These are phyloP conservation scores for Penstemon barbatus DNA, from an alignment of 257 asterid genomes.

Conservation along the genomic window DNA sequence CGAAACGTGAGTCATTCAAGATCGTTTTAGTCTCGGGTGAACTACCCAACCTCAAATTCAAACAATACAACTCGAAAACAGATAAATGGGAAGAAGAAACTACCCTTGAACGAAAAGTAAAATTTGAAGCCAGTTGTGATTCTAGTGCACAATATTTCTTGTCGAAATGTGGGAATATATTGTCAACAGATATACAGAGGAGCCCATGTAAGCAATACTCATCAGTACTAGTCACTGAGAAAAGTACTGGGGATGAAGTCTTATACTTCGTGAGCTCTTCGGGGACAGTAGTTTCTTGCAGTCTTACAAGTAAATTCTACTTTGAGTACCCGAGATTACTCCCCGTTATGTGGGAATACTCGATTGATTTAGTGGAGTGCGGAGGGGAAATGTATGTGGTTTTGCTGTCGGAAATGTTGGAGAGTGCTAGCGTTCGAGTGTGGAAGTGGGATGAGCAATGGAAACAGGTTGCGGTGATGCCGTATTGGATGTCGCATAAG, in stretches of 20 bases:
- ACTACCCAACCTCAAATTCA: slow-evolving; percentile 47
- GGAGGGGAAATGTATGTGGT: slow-evolving; percentile 58
- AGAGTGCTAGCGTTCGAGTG: slow-evolving; percentile 63
- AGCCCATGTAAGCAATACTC: slow-evolving; percentile 81
- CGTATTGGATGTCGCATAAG: slow-evolving; percentile 62
- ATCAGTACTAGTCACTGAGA: slow-evolving; percentile 37
- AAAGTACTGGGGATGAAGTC: slow-evolving; percentile 39
- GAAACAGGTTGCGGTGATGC: slow-evolving; percentile 78
- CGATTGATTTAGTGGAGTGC: slow-evolving; percentile 73
- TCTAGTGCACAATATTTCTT: slow-evolving; percentile 50
- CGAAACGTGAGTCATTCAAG: slow-evolving; percentile 40
- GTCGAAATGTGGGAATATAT: slow-evolving; percentile 78
- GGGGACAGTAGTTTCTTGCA: slow-evolving; percentile 67
- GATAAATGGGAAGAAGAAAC: slow-evolving; percentile 52
- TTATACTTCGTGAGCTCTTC: slow-evolving; percentile 63
- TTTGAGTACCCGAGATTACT: slow-evolving; percentile 72
- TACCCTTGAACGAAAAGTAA: slow-evolving; percentile 30
- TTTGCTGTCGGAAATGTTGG: slow-evolving; percentile 67
- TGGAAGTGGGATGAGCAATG: slow-evolving; percentile 75
- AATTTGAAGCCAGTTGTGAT: not conserved
- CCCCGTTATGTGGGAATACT: slow-evolving; percentile 66
- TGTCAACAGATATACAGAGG: slow-evolving; percentile 61
- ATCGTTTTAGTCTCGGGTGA: slow-evolving; percentile 55
- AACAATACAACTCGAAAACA: slow-evolving; percentile 39
- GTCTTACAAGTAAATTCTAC: slow-evolving; percentile 39